These are phyloP conservation scores for Chaetomium strumarium DNA, from an alignment of 2,329 filamentous ascomycete species.

Conservation along the genomic window DNA sequence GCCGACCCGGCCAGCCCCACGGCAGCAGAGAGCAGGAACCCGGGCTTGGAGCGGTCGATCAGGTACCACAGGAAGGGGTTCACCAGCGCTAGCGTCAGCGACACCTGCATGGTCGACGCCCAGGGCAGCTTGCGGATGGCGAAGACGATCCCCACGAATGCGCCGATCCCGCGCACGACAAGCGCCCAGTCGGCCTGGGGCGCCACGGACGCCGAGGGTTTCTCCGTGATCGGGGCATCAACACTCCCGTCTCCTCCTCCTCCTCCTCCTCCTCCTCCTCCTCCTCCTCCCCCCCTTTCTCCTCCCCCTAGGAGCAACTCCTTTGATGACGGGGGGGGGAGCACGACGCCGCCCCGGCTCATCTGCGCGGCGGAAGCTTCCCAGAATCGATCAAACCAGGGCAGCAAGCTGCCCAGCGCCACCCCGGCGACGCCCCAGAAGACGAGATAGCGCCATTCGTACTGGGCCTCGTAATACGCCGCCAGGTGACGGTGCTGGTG, in stretches of 20 bases:
- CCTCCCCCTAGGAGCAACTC: too few species aligned
- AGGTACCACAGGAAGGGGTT: constrained; percentile 96
- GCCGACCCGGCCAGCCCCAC: constrained; percentile 71
- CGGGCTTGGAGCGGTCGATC: constrained; percentile 81
- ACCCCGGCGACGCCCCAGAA: constrained; percentile 82
- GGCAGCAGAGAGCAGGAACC: constrained; percentile 70
- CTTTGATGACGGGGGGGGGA: too few species aligned
- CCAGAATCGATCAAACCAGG: constrained; percentile 77
- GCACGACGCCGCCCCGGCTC: neutral
- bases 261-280: neutral
- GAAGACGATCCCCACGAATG: constrained; percentile 56
- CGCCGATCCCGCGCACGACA: constrained; percentile 52
- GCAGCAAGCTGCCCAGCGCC: constrained; percentile 69
- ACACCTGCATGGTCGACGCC: constrained; percentile 92
- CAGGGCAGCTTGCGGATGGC: constrained; percentile 85
- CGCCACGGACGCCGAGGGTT: neutral
- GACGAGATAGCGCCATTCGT: constrained; percentile 60
- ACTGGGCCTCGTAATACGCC: neutral
- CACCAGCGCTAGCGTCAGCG: constrained; percentile 78
- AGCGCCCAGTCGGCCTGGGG: constrained; percentile 64
- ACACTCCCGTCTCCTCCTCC: neutral
- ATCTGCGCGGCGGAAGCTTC: constrained; percentile 37
- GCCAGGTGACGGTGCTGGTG: constrained; percentile 24
- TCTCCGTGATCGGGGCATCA: constrained; percentile 22
- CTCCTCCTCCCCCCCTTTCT: constrained; percentile 3